A percentile compares a stretch with the other conserved stretches of the same genome.
These are phyloP conservation scores for Cordyceps fumosorosea DNA, from an alignment of 2,329 filamentous ascomycete genomes.

Conservation along the genomic window DNA sequence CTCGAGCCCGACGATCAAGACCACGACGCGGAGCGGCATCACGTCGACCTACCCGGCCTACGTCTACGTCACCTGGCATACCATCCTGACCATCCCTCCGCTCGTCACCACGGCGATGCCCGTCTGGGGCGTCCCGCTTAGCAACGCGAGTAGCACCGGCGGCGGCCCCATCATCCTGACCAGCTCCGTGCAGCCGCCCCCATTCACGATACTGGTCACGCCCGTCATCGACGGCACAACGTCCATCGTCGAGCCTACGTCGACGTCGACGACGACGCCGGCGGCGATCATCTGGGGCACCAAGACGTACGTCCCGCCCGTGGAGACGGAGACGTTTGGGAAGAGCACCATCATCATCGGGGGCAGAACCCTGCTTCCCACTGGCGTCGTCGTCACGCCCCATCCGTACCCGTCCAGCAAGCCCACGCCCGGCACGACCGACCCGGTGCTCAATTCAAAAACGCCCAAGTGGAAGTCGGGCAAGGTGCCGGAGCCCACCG, in stretches of 20 bases:
- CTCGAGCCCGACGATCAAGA: background rate
- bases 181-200: conserved; percentile 10
- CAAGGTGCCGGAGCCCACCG: conserved; percentile 1
- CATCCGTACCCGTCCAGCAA: conserved; percentile 4
- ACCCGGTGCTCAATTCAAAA: conserved; percentile 6
- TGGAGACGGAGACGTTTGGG: background rate
- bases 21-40: background rate
- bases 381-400: background rate
- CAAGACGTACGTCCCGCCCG: background rate
- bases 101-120: conserved; percentile 4
- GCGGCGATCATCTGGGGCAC: conserved; percentile 2
- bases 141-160: background rate
- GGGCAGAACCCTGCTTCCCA: background rate
- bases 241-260: background rate
- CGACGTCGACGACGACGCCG: background rate
- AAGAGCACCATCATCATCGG: conserved; percentile 8
- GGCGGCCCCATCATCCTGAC: background rate
- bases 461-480: conserved; percentile 3
- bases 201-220: background rate
- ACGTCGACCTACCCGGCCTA: conserved; percentile 3
- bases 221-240: conserved; percentile 8
- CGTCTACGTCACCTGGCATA: background rate
- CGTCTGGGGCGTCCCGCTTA: conserved; percentile 4
- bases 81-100: conserved; percentile 5
- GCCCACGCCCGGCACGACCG: conserved; percentile 1